Evolutionary conservation across 2,329 filamentous ascomycete species (phyloP), one percentile per base, ranked within the genome.

Genomic region (Fusarium aywerte): DNA sequence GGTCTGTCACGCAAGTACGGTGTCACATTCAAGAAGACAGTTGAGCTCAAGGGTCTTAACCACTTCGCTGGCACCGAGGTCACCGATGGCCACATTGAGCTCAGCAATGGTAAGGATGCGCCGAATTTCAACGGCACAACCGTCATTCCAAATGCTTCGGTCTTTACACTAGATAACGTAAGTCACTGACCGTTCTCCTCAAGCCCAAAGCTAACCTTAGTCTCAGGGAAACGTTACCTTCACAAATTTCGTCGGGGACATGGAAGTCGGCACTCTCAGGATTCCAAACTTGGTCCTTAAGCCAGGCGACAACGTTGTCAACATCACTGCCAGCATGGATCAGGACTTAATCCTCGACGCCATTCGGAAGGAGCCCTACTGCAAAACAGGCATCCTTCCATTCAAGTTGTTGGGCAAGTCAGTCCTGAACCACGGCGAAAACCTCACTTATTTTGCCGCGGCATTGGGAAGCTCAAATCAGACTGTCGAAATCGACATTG

Each of bases 81-180:
- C 58, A 80, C 77, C 52, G 78, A 86, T 38, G 81, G 85, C 64
- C 77, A 78, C 39, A 82, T 90, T 66, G 76, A 80, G 32, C 70
- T 82, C 20, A 69, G 75, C 27, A 58, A 72, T 15, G 73, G 81
- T 53, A 64, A 73, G 11, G 79, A 83, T 52, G 83, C 80, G 21
- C 82, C 84, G 73, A 92, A 91, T 79, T 89, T 92, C 78, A 78
- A 83, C 50, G 89, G 84, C 68, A 84, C 80, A 15, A 83, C 84
- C 58, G 80, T 80, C 57, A 88, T 92, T 49, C 88, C 87, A 67
- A 92, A 92, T 76, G 83, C 82, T 8, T 90, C 89, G 2, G 77
- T 86, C 50, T 82, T 90, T 73, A 87, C 83, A n/a, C 81, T 92
- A 51, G 84, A 89, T 32, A 84, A 92, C 70, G 86, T 88, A 79